Percentiles rank a stretch among this genome's conserved stretches.
Conservation (phyloP, 176 grass and related monocot species). For the Pharus latifolius region DNA sequence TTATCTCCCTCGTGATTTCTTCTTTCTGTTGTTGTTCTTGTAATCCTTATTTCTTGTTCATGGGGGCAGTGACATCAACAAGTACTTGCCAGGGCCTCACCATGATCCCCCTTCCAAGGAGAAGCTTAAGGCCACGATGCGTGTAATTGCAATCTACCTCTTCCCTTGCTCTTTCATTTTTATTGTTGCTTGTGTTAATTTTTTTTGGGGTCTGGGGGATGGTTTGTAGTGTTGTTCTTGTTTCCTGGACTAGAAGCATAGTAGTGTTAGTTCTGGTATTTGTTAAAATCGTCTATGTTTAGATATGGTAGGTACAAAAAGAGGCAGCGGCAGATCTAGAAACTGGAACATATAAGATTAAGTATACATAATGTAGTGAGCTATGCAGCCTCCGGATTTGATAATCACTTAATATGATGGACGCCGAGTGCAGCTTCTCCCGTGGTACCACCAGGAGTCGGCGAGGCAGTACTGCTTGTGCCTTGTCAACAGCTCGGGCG, state of each 20-base stretch:
- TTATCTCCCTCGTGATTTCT: not conserved
- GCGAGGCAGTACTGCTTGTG: too few species aligned
- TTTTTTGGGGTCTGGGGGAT: not conserved
- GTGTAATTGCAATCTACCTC: slow-evolving; percentile 17
- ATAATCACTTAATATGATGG: too few species aligned
- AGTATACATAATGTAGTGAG: too few species aligned
- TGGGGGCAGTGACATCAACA: slow-evolving; percentile 81
- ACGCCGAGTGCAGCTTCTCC: too few species aligned
- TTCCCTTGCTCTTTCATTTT: not conserved
- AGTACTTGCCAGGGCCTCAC: slow-evolving; percentile 82
- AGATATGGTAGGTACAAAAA: too few species aligned
- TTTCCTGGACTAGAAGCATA: slow-evolving; percentile 16
- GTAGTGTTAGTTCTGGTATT: not conserved
- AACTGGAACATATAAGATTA: too few species aligned
- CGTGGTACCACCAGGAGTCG: too few species aligned
- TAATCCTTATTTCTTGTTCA: not conserved
- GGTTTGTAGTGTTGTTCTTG: not conserved
- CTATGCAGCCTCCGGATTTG: too few species aligned
- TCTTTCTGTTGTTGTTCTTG: not conserved
- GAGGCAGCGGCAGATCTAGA: too few species aligned
- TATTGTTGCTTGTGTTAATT: too few species aligned
- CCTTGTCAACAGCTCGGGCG: too few species aligned
- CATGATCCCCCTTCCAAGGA: slow-evolving; percentile 82
- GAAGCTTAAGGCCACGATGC: slow-evolving; percentile 55
- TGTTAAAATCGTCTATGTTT: not conserved